Percentiles rank a stretch among this genome's conserved stretches.
phyloP scores from a whole-genome alignment of 148 eudicot genomes.

The Agrostemma githago region DNA sequence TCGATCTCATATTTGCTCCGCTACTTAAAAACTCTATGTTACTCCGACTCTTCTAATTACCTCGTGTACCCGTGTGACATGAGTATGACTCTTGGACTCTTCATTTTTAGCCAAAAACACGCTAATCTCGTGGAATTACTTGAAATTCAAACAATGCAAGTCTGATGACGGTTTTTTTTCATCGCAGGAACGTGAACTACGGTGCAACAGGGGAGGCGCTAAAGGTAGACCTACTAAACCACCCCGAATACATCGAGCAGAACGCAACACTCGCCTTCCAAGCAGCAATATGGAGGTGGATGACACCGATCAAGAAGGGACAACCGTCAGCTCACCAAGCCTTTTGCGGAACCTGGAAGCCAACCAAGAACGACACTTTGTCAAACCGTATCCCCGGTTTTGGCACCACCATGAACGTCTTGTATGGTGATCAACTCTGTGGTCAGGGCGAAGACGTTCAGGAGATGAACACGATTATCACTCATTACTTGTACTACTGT shows the following conservation, averaged over 20 bases:
- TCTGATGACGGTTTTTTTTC: background rate
- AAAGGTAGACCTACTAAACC: constrained; percentile 64
- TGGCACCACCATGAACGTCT: constrained; percentile 79
- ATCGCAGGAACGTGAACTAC: constrained; percentile 82
- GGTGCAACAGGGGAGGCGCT: constrained; percentile 65
- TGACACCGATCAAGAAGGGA: constrained; percentile 67
- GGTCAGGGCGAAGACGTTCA: constrained; percentile 71
- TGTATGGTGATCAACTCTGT: constrained; percentile 69
- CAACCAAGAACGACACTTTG: constrained; percentile 78
- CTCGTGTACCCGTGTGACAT: background rate
- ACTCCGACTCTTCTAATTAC: too few relatives aligned
- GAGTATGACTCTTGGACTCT: background rate
- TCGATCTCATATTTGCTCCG: background rate
- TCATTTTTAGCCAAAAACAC: background rate
- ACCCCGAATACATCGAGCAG: constrained; percentile 91
- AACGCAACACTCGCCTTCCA: constrained; percentile 87
- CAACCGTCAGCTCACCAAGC: constrained; percentile 86
- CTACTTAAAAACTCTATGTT: background rate
- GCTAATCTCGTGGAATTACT: background rate
- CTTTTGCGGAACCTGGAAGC: constrained; percentile 81
- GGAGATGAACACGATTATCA: constrained; percentile 57
- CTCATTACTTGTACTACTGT: constrained; percentile 78
- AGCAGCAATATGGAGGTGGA: constrained; percentile 85
- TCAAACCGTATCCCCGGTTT: constrained; percentile 77
- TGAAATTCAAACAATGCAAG: background rate